Evolutionary conservation across 164 flowering plant genomes (phyloP), one percentile per base, ranked within the genome.

Genomic region (Tinospora cordifolia): DNA sequence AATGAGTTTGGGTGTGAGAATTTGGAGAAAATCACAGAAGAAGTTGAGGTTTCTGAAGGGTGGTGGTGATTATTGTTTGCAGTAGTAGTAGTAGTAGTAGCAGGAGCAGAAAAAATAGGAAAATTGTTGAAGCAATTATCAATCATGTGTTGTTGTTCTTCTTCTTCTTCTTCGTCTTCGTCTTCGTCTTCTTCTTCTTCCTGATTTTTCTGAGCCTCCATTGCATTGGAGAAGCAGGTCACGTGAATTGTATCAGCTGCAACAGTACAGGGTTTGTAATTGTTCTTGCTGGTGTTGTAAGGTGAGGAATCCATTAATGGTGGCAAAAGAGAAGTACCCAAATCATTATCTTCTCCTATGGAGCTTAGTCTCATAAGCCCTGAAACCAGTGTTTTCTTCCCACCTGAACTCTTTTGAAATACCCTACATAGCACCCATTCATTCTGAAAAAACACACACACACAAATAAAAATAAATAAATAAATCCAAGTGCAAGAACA

Each of bases 361-460:
- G 88, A 69, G 38, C 78, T 79, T 68, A 79, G 6, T 67, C 85
- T 81, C 68, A 78, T 36, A 8, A 89, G 30, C 3, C 89, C 89
- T 39, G 92, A 69, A 17, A 88, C 72, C 22, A 72, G 85, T n/a
- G 71, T 76, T 68, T 89, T 95, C 86, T 90, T 95, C 73, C 89
- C 97, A n/a, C 88, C 85, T 4, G 82, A 67, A 67, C 79, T 86
- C 84, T 95, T 95, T 34, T 95, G 82, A 70, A 92, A 95, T 6
- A 95, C 84, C 81, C 99, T 85, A 75, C 90, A 80, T n/a, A 92
- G 88, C 73, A 90, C 98, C 99, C 99, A 95, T 69, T 95, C 99
- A 76, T 90, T 90, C 99, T 95, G 84, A 77, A 30, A 30, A 72
- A n/a, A n/a, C n/a, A n/a, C n/a, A n/a, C n/a, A n/a, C n/a, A n/a